phyloP scores from a whole-genome alignment of 2,329 filamentous ascomycete species.

The Sphaerulina vaccinii region DNA sequence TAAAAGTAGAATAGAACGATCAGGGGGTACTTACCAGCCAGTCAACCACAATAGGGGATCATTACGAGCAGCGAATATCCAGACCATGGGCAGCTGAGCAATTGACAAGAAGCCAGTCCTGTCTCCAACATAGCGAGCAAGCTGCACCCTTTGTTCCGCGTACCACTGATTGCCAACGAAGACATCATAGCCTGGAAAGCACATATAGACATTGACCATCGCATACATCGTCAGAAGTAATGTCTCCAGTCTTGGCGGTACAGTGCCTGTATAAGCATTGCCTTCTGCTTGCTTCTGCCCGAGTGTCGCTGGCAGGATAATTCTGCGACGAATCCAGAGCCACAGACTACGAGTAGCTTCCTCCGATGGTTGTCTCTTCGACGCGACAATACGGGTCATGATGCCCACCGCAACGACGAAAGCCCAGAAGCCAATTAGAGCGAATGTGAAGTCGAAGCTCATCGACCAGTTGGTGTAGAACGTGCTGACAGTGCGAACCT shows the following conservation, averaged over 20 bases:
- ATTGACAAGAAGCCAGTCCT: slow-evolving; percentile 64
- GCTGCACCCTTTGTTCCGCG: slow-evolving; percentile 34
- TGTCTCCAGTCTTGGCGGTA: slow-evolving; percentile 51
- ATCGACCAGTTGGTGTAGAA: slow-evolving; percentile 17
- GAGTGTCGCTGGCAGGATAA: slow-evolving; percentile 48
- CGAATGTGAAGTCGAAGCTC: slow-evolving; percentile 20
- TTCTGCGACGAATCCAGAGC: slow-evolving; percentile 38
- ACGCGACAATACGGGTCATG: slow-evolving; percentile 32
- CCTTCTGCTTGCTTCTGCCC: slow-evolving; percentile 44
- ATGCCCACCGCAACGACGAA: slow-evolving; percentile 39
- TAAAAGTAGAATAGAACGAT: too few species aligned
- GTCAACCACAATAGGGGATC: slow-evolving; percentile 66
- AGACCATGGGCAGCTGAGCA: slow-evolving; percentile 63
- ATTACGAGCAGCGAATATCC: slow-evolving; percentile 67
- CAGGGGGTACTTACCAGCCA: slow-evolving; percentile 54
- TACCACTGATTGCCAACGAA: slow-evolving; percentile 50
- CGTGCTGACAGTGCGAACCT: slow-evolving; percentile 8
- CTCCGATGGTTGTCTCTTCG: slow-evolving; percentile 24
- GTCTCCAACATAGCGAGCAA: slow-evolving; percentile 59
- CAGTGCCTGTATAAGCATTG: slow-evolving; percentile 43
- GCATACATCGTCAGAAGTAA: slow-evolving; percentile 48
- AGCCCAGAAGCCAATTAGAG: slow-evolving; percentile 43
- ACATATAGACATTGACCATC: slow-evolving; percentile 46
- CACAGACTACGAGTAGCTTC: slow-evolving; percentile 10
- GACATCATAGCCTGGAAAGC: slow-evolving; percentile 46